Conservation (phyloP, 2,329 filamentous ascomycete species). For the Nothophoma quercina region DNA sequence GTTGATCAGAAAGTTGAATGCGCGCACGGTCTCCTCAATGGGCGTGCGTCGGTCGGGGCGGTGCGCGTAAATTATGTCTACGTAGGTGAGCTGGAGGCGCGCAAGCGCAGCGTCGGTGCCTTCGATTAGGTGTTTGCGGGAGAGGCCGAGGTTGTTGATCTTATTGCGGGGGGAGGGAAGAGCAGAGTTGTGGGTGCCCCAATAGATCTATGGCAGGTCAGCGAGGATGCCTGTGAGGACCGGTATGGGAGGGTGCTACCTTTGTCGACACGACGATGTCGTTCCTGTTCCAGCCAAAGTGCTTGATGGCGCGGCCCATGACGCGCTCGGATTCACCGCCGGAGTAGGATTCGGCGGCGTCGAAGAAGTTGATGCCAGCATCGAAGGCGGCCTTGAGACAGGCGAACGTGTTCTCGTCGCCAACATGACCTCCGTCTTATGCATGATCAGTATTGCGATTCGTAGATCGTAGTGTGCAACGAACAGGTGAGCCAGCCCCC, state of each 20-base stretch:
- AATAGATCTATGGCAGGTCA: too few relatives aligned
- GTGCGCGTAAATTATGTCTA: conserved; percentile 75
- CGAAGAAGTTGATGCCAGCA: conserved; percentile 67
- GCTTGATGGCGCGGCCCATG: conserved; percentile 65
- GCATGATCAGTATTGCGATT: neutral
- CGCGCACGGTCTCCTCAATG: conserved; percentile 75
- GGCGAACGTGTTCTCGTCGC: conserved; percentile 66
- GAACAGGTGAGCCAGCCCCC: conserved; percentile 67
- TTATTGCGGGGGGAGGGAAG: conserved; percentile 58
- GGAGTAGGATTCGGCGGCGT: conserved; percentile 64
- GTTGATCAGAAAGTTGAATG: conserved; percentile 75
- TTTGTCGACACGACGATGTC: conserved; percentile 67
- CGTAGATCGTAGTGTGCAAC: neutral
- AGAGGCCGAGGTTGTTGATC: conserved; percentile 73
- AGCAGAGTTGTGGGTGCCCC: conserved; percentile 63
- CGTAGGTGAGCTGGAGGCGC: conserved; percentile 67
- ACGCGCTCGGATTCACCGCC: conserved; percentile 62
- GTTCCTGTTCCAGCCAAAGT: conserved; percentile 65
- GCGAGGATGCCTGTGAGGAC: too few relatives aligned
- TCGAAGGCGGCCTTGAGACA: conserved; percentile 64
- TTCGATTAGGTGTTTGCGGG: conserved; percentile 74
- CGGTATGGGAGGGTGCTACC: conserved; percentile 37
- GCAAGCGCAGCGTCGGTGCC: conserved; percentile 68
- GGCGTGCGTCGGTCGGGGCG: conserved; percentile 72
- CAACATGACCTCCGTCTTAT: conserved; percentile 71